These are phyloP conservation scores for Goffeauzyma gilvescens DNA, from an alignment of 768 basidiomycete genomes.

Conservation along the genomic window DNA sequence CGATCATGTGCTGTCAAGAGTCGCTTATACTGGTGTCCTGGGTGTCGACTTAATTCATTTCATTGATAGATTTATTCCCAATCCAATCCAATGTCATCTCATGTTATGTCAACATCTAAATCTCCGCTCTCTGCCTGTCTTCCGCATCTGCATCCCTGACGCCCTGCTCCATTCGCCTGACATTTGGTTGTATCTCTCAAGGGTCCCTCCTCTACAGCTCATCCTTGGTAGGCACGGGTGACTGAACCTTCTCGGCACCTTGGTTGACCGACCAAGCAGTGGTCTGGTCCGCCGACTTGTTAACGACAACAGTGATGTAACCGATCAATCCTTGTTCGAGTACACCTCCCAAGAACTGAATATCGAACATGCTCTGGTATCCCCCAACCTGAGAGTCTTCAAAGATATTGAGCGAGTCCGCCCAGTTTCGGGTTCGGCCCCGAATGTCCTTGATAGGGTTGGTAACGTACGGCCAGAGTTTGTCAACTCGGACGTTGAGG, in stretches of 20 bases:
- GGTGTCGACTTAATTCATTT: no score
- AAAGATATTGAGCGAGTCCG: conserved; percentile 29
- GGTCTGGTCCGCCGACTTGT: conserved; percentile 6
- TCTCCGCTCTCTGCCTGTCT: no score
- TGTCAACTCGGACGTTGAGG: conserved; percentile 27
- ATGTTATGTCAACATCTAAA: no score
- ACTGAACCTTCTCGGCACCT: conserved; percentile 5
- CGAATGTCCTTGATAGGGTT: conserved; percentile 23
- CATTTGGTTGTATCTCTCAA: no score
- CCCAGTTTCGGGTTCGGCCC: conserved; percentile 31
- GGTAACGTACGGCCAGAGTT: conserved; percentile 13
- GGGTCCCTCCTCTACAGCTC: conserved; percentile 3
- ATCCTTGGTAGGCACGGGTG: not conserved
- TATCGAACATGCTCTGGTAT: conserved; percentile 25
- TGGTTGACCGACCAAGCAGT: conserved; percentile 7
- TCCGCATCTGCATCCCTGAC: no score
- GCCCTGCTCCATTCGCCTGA: no score
- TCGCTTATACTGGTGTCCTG: no score
- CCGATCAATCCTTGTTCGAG: conserved; percentile 27
- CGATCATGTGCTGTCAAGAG: no score
- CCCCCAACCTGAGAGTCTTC: conserved; percentile 24
- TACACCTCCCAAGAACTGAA: conserved; percentile 25
- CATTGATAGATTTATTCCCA: no score
- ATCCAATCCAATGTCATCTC: no score
- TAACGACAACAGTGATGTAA: conserved; percentile 27